A percentile compares a stretch with the other conserved stretches of the same genome.
These are phyloP conservation scores for Tolypocladium pustulatum DNA, from an alignment of 2,329 filamentous ascomycete genomes.

Conservation along the genomic window DNA sequence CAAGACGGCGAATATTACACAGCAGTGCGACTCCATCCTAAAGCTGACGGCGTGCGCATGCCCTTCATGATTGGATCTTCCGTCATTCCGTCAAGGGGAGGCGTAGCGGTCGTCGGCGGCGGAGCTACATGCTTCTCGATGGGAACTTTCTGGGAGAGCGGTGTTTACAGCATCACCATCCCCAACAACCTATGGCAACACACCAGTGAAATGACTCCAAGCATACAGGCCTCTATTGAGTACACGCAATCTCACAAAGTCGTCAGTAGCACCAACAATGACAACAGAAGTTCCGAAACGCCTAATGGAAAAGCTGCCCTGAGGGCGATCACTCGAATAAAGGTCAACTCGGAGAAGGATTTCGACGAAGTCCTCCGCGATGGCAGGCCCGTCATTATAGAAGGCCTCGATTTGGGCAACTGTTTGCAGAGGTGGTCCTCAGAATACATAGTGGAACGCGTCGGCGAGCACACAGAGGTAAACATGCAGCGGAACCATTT, in stretches of 20 bases:
- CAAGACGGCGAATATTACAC: conserved; percentile 23
- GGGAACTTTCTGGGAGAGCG: conserved; percentile 72
- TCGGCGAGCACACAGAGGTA: conserved; percentile 54
- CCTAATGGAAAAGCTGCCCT: conserved; percentile 7
- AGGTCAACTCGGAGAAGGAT: conserved; percentile 38
- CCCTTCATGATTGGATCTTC: conserved; percentile 66
- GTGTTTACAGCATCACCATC: conserved; percentile 33
- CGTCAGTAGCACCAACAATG: conserved; percentile 3
- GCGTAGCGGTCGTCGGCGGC: conserved; percentile 60
- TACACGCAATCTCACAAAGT: conserved; percentile 18
- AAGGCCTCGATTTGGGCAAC: conserved; percentile 52
- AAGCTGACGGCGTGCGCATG: conserved; percentile 3
- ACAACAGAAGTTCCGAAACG: neutral
- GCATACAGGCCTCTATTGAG: neutral
- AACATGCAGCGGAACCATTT: conserved; percentile 5
- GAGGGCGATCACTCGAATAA: conserved; percentile 37
- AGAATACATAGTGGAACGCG: conserved; percentile 51
- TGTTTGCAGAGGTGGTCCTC: conserved; percentile 60
- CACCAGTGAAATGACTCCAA: neutral
- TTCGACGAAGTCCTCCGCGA: conserved; percentile 50
- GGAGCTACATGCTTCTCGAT: conserved; percentile 87
- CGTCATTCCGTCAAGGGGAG: conserved; percentile 33
- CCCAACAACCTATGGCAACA: neutral
- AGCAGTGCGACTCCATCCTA: conserved; percentile 1
- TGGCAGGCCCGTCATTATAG: conserved; percentile 49